Percentiles rank a stretch among this genome's conserved stretches.
Evolutionary conservation across 208 protist genomes (phyloP).

Genomic region (Acanthamoeba royreba): DNA sequence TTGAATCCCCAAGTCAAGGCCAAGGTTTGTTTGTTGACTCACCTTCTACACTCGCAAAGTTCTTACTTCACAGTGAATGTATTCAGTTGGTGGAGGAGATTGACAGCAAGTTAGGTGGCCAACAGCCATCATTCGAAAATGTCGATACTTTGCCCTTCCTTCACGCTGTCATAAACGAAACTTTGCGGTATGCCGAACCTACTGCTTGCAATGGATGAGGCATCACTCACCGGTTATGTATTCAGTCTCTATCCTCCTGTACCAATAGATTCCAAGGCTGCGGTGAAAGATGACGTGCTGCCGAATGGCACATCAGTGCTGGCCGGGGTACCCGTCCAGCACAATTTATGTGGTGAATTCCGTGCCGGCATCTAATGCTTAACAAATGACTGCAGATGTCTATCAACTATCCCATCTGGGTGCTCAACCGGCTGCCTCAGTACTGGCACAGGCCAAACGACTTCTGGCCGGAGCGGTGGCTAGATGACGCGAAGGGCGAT

Average conservation of each 20-base stretch:
- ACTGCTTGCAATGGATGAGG: not conserved
- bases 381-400: not conserved
- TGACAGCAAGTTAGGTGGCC: not conserved
- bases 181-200: not conserved
- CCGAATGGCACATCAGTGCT: not conserved
- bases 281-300: not conserved
- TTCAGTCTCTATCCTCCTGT: not conserved
- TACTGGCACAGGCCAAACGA: not conserved
- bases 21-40: not conserved
- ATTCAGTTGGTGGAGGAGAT: not conserved
- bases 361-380: not conserved
- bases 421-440: not conserved
- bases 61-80: not conserved
- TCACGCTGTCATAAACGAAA: constrained; percentile 15
- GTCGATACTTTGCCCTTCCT: not conserved
- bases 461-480: not conserved
- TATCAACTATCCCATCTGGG: not conserved
- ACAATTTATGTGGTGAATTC: not conserved
- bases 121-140: not conserved
- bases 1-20: not conserved
- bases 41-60: not conserved
- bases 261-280: not conserved
- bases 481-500: not conserved
- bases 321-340: not conserved
- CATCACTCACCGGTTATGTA: not conserved